A percentile compares a stretch with the other conserved stretches of the same genome.
Conservation (phyloP, 768 basidiomycete genomes). For the Collybia sordida region DNA sequence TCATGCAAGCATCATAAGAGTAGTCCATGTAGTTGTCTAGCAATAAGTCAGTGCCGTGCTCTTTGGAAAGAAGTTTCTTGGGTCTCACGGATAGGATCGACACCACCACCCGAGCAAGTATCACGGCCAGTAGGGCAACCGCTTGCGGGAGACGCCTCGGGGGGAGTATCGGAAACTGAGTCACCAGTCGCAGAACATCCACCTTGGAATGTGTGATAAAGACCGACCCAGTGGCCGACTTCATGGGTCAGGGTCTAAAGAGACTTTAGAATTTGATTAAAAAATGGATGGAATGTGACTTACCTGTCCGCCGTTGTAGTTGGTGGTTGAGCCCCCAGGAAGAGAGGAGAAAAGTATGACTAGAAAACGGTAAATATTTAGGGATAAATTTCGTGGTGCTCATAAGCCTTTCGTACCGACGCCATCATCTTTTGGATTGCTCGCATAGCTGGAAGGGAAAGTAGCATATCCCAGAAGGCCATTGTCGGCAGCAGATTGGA, state of each 20-base stretch:
- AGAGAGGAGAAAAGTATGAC: conserved; percentile 32
- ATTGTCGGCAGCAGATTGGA: conserved; percentile 21
- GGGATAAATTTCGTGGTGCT: not conserved
- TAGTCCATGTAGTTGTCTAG: conserved; percentile 50
- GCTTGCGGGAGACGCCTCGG: conserved; percentile 36
- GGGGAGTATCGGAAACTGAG: conserved; percentile 39
- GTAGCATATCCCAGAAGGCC: conserved; percentile 53
- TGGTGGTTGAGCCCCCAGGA: conserved; percentile 36
- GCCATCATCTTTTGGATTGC: conserved; percentile 43
- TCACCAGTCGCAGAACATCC: conserved; percentile 39
- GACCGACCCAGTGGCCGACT: conserved; percentile 54
- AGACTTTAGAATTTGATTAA: not conserved
- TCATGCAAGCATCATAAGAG: conserved; percentile 46
- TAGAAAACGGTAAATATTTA: not conserved
- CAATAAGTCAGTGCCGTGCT: not conserved
- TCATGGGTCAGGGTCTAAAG: conserved; percentile 50
- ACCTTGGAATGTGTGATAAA: conserved; percentile 60
- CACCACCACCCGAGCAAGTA: conserved; percentile 29
- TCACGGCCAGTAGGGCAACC: conserved; percentile 33
- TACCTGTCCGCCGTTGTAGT: conserved; percentile 39
- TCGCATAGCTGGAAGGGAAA: conserved; percentile 43
- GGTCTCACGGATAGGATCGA: conserved; percentile 32
- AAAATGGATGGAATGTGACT: conserved; percentile 10
- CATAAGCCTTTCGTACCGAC: conserved; percentile 22
- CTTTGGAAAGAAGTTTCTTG: not conserved